Evolutionary conservation across 345 rosid genomes (phyloP), one percentile per base, ranked within the genome.

Genomic region (Gossypium longicalyx): DNA sequence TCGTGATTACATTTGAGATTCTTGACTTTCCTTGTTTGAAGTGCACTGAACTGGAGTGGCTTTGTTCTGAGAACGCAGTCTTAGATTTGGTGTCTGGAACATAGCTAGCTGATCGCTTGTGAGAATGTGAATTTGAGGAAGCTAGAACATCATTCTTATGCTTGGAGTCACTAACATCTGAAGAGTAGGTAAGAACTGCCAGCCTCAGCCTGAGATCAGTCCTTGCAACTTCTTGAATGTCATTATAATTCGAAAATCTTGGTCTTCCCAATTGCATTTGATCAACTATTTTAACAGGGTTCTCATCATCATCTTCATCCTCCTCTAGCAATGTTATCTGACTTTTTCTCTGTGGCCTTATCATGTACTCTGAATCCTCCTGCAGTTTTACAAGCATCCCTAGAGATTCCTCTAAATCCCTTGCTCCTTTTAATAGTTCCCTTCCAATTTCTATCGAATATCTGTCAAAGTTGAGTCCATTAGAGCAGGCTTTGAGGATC

Each of bases 1-100:
- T 91, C 8, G 97, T 97, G 29, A 93, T 86, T 53, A 93, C 94
- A 83, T 82, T 93, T 38, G 98, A 89, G 71, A 93, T 88, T 81
- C 97, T 89, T 38, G 77, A 88, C 63, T 88, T 95, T 19, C 84
- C 93, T 13, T 82, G 70, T 72, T 85, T 89, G 54, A 77, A 62
- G 56, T 74, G 80, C 43, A 81, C 10, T 19, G 90, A 79, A 74
- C 74, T 82, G 6, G 80, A 69, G 5, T 47, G 75, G 47, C 78
- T 80, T 65, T 78, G 74, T 13, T 77, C 87, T 20, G 82, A 76
- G 70, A 83, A 70, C 45, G 82, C 59, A 61, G 72, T 49, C 47
- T 34, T 74, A 51, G 59, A 76, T 71, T 65, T 80, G 10, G 67
- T 27, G 12, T 74, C 78, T 25, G 67, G 58, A 67, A 80, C 76